These are phyloP conservation scores for Elsinoe perseae DNA, from an alignment of 2,329 filamentous ascomycete species.

Conservation along the genomic window DNA sequence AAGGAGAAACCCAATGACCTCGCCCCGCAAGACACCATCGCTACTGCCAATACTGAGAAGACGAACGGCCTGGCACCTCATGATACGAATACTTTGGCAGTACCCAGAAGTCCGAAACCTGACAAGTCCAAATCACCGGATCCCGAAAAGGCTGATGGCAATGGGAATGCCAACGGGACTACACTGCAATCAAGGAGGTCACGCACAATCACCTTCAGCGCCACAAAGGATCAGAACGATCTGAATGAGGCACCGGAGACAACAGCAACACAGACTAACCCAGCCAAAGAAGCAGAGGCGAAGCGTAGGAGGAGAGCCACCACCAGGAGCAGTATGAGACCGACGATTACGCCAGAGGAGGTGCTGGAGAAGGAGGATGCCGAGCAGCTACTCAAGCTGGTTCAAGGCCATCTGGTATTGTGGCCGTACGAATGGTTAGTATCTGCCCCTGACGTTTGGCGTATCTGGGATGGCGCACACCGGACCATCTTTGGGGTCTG, in stretches of 20 bases:
- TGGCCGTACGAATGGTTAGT: conserved; percentile 87
- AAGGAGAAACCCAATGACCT: conserved; percentile 23
- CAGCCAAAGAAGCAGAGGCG: conserved; percentile 32
- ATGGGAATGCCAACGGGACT: conserved; percentile 19
- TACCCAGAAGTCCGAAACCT: neutral
- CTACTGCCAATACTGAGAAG: neutral
- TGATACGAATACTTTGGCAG: neutral
- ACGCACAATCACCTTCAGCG: conserved; percentile 29
- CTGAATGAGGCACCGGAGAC: conserved; percentile 25
- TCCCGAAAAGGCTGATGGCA: conserved; percentile 24
- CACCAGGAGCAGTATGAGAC: conserved; percentile 60
- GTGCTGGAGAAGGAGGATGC: conserved; percentile 66
- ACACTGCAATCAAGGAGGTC: conserved; percentile 18
- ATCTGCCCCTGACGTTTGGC: neutral
- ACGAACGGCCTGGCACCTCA: neutral
- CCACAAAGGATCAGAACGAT: conserved; percentile 15
- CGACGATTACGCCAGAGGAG: conserved; percentile 59
- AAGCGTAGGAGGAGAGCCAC: conserved; percentile 60
- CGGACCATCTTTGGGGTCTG: neutral
- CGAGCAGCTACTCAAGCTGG: conserved; percentile 69
- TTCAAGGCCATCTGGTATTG: conserved; percentile 81
- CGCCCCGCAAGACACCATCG: neutral
- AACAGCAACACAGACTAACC: conserved; percentile 24
- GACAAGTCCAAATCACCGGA: conserved; percentile 3
- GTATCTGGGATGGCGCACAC: conserved; percentile 6